Base-by-base conservation (phyloP, 345 rosid genomes). In the Populus davidiana region DNA sequence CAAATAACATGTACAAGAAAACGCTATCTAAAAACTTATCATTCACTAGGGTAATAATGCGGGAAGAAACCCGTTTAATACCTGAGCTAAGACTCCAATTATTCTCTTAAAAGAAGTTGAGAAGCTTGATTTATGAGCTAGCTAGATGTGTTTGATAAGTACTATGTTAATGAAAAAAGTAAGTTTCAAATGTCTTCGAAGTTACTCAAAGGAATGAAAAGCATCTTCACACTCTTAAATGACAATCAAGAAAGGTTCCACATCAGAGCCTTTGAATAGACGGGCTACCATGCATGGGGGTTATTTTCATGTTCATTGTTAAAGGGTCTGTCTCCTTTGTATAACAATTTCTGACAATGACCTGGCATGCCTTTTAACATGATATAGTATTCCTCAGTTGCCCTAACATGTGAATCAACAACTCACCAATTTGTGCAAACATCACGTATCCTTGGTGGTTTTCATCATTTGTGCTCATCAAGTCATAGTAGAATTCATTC, bases 211-310 rank as follows among this genome's bases (percentile, higher is more conserved):
- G 29, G 27, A 8, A 56, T 56, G 63, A 59, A 59, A 59, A 59
- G 63, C 63, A 56, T 21, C 62, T 10, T 23, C 62, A 2, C 62
- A 2, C 62, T 56, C 63, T n/a, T 9, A 59, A 59, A 59, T 9
- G 29, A n/a, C 63, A n/a, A n/a, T n/a, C 63, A n/a, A 9, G 29
- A 59, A 59, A 59, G 63, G 41, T 8, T 38, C 16, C 44, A 67
- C 35, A 35, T 67, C 44, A 33, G 23, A 31, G 16, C 70, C n/a
- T 23, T 27, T 64, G 69, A 27, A 64, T 0, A 38, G 70, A 78
- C 70, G 79, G 78, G 72, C 1, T 65, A 70, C 76, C 79, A 44
- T 75, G 72, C 73, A 76, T 27, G 72, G 66, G 17, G 68, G 65
- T 59, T 35, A 20, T 38, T 70, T 74, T 49, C 77, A 70, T 61